Evolutionary conservation across 2,329 filamentous ascomycete genomes (phyloP).

Genomic region (Aureobasidium sp.): DNA sequence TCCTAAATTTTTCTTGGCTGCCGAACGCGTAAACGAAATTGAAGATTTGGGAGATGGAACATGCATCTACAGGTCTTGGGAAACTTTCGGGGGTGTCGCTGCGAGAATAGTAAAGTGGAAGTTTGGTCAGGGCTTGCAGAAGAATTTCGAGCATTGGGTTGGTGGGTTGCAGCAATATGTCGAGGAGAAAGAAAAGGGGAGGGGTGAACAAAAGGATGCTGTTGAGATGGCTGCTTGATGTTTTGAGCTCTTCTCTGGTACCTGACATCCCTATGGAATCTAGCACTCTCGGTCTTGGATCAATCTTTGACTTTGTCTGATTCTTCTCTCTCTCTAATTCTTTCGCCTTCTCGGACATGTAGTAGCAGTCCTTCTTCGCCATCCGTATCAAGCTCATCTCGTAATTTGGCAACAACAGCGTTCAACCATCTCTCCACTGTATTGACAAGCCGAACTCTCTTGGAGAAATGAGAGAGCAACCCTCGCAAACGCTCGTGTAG

Average conservation of each 20-base stretch:
- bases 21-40: slow-evolving; percentile 55
- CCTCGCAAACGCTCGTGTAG: too few relatives aligned
- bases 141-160: slow-evolving; percentile 46
- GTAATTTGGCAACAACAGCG: not conserved
- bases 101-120: slow-evolving; percentile 49
- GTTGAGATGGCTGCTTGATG: slow-evolving; percentile 15
- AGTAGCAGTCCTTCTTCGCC: not conserved
- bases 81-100: slow-evolving; percentile 47
- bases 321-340: not conserved
- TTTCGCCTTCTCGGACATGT: not conserved
- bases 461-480: too few relatives aligned
- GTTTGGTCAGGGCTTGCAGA: slow-evolving; percentile 40
- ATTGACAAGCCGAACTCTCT: not conserved
- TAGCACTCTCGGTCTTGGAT: not conserved
- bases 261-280: too few relatives aligned
- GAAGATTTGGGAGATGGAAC: slow-evolving; percentile 40
- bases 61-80: slow-evolving; percentile 48
- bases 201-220: not conserved
- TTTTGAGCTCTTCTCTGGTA: too few relatives aligned
- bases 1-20: slow-evolving; percentile 40
- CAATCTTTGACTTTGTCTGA: too few relatives aligned
- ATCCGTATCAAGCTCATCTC: not conserved
- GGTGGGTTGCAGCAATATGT: slow-evolving; percentile 46
- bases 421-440: not conserved
- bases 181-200: slow-evolving; percentile 32